Evolutionary conservation across 108 stramenopile genomes (phyloP), one percentile per base, ranked within the genome.

Genomic region (Pseudonitzschia multistriata): DNA sequence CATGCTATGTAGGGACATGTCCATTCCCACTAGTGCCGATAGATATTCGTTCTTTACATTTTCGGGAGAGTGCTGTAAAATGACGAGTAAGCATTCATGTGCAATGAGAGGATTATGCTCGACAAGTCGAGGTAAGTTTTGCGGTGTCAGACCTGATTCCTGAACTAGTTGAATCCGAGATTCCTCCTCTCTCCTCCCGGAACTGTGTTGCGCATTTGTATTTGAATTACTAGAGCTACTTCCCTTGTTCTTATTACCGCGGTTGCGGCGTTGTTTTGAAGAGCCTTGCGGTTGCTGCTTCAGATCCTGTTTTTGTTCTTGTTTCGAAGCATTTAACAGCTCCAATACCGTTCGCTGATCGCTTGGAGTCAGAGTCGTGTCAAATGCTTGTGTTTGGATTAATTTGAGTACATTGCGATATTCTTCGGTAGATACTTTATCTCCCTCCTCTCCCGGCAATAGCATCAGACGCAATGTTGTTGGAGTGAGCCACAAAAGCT

Each of bases 1-100:
- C 98, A 98, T 98, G 54, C 86, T 87, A 69, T 98, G 96, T 30
- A 98, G 78, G 30, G 85, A 88, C 96, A 98, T 96, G 45, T 97
- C 97, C 98, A 98, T 97, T n/a, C 89, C 82, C 37, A 97, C 98
- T 67, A 98, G 73, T 2, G 93, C 93, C 31, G 90, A 89, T 8
- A 97, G 81, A 74, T 94, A 97, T 49, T 95, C 93, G 57, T 88
- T 90, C 64, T 85, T 86, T 19, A 66, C 48, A 1, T 70, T 48
- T 59, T 84, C 83, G 6, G 74, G 75, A 49, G 83, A 74, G 13
- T 82, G 71, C 36, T 68, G 67, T 76, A 97, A 74, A 53, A 98
- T 81, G 47, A 81, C 81, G 34, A 96, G 68, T 64, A 99, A 79
- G 73, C 95, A 95, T 73, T 97, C 95, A 25, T 91, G 83, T 21